Evolutionary conservation across 2,329 filamentous ascomycete species (phyloP).

Genomic region (Alternaria ventricosa): DNA sequence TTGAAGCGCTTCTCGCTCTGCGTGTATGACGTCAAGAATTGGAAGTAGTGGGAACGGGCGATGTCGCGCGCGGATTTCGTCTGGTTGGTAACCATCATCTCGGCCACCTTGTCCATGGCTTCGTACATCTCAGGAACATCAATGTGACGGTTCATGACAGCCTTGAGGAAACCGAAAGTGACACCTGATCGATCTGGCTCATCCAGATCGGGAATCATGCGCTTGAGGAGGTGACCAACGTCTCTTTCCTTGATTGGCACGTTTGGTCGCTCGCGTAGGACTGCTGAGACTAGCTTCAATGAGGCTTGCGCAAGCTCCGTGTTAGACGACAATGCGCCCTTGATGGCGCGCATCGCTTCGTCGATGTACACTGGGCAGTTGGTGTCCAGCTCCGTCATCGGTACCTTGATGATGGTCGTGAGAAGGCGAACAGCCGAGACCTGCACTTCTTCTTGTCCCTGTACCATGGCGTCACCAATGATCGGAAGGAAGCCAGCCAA

Average conservation of each 20-base stretch:
- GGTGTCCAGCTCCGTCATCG: slow-evolving; percentile 72
- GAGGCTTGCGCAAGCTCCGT: slow-evolving; percentile 86
- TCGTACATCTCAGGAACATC: slow-evolving; percentile 91
- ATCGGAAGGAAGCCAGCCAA: slow-evolving; percentile 86
- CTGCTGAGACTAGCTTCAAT: slow-evolving; percentile 83
- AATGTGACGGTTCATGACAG: slow-evolving; percentile 83
- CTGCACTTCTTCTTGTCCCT: slow-evolving; percentile 90
- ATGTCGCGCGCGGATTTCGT: slow-evolving; percentile 86
- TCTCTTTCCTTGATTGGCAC: slow-evolving; percentile 80
- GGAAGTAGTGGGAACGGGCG: slow-evolving; percentile 87
- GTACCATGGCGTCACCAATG: slow-evolving; percentile 83
- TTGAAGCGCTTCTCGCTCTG: slow-evolving; percentile 88
- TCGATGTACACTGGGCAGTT: slow-evolving; percentile 79
- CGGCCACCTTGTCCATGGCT: slow-evolving; percentile 79
- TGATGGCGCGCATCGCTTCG: slow-evolving; percentile 83
- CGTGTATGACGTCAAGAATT: slow-evolving; percentile 93
- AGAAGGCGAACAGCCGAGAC: slow-evolving; percentile 86
- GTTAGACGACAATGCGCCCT: slow-evolving; percentile 76
- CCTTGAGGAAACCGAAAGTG: slow-evolving; percentile 91
- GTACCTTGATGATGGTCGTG: slow-evolving; percentile 82
- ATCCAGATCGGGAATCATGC: slow-evolving; percentile 86
- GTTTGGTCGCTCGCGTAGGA: slow-evolving; percentile 80
- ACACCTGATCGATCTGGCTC: slow-evolving; percentile 91
- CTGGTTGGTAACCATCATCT: slow-evolving; percentile 95
- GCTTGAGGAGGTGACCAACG: slow-evolving; percentile 80